Evolutionary conservation across 2,329 filamentous ascomycete species (phyloP), one percentile per base, ranked within the genome.

Genomic region (Ploettnerulaceae sp.): DNA sequence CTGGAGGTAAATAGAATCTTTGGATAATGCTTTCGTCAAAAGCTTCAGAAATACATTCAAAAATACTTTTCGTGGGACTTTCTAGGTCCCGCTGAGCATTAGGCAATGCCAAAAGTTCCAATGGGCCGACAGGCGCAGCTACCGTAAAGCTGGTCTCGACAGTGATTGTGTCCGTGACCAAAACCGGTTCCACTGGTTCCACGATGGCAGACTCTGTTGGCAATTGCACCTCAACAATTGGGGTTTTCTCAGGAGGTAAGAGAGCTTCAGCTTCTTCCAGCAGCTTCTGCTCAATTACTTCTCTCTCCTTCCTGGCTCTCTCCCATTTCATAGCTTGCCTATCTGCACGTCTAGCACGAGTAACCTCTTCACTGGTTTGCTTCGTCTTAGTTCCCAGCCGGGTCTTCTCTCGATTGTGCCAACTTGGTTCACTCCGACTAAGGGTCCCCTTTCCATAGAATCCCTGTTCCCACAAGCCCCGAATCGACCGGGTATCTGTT

Each of bases 361-460:
- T 98, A 43, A 81, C 72, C 51, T 94, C 83, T 68, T 96, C 91
- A 57, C 85, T 90, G 33, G 93, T 93, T 75, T 18, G 70, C 72
- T 71, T 74, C 24, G 79, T 76, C 20, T 81, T 69, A 12, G 82
- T 67, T 8, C 86, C 86, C 49, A 75, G 75, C 40, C 84, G 77
- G 21, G 84, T 81, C 65, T 87, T 84, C 66, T 95, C 89, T 53
- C 86, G 76, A 54, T 86, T 86, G 40, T 95, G 67, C 93, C 93
- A 98, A 57, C 82, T 93, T 3, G 91, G 91, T 65, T 98, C 91
- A 72, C 90, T 96, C 59, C 94, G 81, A 70, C 90, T 96, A 48
- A 97, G 71, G 58, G 74, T 91, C 34, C 93, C 93, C 67, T 96
- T 96, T 37, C 94, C 94, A 67, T 91, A 98, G 68, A 98, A 98